Evolutionary conservation across 805 yeast genomes (phyloP).

Genomic region (Candida cerambycidarum): DNA sequence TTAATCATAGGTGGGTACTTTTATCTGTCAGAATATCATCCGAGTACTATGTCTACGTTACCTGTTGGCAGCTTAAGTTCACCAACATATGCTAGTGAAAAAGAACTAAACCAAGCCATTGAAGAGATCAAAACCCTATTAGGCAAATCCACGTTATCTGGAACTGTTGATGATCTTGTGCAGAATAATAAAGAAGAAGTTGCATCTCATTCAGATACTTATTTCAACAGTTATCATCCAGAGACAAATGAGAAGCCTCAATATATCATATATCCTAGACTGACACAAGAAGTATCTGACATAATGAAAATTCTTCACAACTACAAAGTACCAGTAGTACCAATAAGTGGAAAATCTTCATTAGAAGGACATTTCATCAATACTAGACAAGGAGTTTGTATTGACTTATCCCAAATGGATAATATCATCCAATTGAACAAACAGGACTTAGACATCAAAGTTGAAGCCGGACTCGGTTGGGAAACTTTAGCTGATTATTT

Average conservation of each 20-base stretch:
- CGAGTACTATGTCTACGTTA: conserved; percentile 16
- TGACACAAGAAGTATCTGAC: conserved; percentile 65
- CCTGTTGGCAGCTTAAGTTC: conserved; percentile 17
- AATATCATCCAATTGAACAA: conserved; percentile 54
- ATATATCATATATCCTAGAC: conserved; percentile 59
- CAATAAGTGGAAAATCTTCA: conserved; percentile 76
- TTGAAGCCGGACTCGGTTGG: conserved; percentile 83
- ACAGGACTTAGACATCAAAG: conserved; percentile 67
- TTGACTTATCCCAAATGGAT: conserved; percentile 64
- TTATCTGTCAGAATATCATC: conserved; percentile 4
- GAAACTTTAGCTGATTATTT: conserved; percentile 50
- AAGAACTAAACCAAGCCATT: conserved; percentile 23
- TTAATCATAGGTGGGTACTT: conserved; percentile 7
- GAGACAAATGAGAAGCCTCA: conserved; percentile 26
- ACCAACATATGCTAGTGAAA: conserved; percentile 24
- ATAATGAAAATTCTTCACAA: conserved; percentile 63
- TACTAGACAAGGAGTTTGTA: conserved; percentile 60
- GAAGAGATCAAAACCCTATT: conserved; percentile 20
- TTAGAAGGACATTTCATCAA: conserved; percentile 80
- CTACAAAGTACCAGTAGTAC: conserved; percentile 68
- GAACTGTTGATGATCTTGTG: conserved; percentile 19
- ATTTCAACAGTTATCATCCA: conserved; percentile 36
- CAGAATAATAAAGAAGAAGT: conserved; percentile 24
- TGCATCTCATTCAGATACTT: conserved; percentile 31
- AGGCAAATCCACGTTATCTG: conserved; percentile 9